A percentile compares a stretch with the other conserved stretches of the same genome.
These are phyloP conservation scores for Murraya paniculata DNA, from an alignment of 345 rosid genomes.

Conservation along the genomic window DNA sequence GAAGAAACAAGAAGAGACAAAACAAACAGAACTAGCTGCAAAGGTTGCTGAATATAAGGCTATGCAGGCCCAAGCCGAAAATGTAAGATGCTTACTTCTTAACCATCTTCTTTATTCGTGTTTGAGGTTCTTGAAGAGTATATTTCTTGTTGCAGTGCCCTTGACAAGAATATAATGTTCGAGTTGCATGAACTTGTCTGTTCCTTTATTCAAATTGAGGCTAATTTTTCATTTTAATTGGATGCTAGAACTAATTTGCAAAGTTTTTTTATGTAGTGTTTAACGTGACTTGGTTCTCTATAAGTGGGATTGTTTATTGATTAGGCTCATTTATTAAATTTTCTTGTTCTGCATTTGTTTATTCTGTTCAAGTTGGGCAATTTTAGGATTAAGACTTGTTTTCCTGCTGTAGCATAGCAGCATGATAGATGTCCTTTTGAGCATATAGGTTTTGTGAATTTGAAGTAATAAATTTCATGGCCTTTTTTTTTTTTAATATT, in stretches of 20 bases:
- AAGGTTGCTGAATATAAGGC: slow-evolving; percentile 83
- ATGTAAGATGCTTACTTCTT: slow-evolving; percentile 41
- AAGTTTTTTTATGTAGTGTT: not conserved
- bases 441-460: not conserved
- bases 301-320: not conserved
- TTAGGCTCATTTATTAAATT: not conserved
- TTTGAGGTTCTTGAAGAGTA: not conserved
- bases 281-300: not conserved
- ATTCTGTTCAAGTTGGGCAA: not conserved
- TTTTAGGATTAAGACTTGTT: not conserved
- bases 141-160: no score
- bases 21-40: slow-evolving; percentile 56
- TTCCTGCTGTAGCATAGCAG: not conserved
- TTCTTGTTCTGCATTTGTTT: not conserved
- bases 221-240: not conserved
- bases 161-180: no score
- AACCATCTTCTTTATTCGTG: not conserved
- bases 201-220: not conserved
- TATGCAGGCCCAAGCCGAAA: slow-evolving; percentile 83
- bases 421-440: not conserved
- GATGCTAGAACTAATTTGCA: not conserved
- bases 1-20: slow-evolving; percentile 81
- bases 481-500: not conserved
- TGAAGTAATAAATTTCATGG: not conserved
- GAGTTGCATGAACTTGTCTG: not conserved